Conservation (phyloP, 1,139 yeast genomes). For the Meyerozyma athensensis region DNA sequence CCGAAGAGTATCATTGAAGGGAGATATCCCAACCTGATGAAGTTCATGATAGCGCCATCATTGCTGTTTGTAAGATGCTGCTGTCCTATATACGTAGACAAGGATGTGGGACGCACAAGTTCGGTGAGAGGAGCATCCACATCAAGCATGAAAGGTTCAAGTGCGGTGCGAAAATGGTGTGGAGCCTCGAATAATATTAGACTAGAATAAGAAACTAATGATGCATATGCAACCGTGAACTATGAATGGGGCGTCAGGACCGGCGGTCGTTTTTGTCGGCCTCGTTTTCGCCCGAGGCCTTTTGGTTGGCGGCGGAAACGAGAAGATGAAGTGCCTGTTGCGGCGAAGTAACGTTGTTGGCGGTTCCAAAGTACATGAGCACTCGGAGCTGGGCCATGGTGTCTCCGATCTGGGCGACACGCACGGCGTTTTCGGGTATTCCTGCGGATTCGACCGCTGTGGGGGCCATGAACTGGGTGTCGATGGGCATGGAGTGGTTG, state of each 20-base stretch:
- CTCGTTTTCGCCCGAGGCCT: neutral
- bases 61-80: conserved; percentile 24
- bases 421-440: conserved; percentile 58
- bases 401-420: conserved; percentile 70
- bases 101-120: conserved; percentile 23
- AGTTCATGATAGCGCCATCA: conserved; percentile 29
- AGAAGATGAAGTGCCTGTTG: conserved; percentile 54
- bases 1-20: conserved; percentile 44
- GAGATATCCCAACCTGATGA: conserved; percentile 32
- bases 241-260: no score
- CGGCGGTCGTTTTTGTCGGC: neutral
- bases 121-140: conserved; percentile 19
- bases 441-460: conserved; percentile 39
- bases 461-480: conserved; percentile 11
- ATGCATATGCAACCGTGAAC: no score
- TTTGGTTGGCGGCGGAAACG: conserved; percentile 20
- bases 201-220: no score
- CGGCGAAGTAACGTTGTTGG: conserved; percentile 48
- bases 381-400: conserved; percentile 68
- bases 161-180: no score
- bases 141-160: no score
- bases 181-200: no score
- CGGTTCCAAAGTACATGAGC: conserved; percentile 53
- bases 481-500: neutral
- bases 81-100: conserved; percentile 36